Evolutionary conservation across 768 basidiomycete species (phyloP), one percentile per base, ranked within the genome.

Genomic region (Rhodosporidiobolus odoratus): DNA sequence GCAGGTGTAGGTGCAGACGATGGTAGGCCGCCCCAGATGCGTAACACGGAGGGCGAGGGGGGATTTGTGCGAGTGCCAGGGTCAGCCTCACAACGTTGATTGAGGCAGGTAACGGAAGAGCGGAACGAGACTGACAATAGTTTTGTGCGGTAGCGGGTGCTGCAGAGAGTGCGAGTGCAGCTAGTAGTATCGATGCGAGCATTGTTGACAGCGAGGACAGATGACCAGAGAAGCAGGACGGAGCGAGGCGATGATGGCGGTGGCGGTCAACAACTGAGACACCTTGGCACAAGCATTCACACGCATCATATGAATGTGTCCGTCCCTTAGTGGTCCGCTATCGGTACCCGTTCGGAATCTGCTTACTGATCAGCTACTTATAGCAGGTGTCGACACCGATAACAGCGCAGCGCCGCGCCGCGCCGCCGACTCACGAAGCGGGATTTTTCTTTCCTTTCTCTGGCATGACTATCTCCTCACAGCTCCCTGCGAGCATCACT

Each of bases 111-210:
- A n/a, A n/a, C 1, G 50, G 12, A 27, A 32, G 50, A 0, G 61
- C 4, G 48, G 10, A 27, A 30, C 25, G 50, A 27, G 15, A 52
- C 62, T 35, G 10, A 62, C 62, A 62, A 37, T n/a, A 48, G 48
- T 35, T 50, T 52, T 62, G 62, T 25, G 62, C 62, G 27, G 13
- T 37, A 23, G n/a, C 62, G 9, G 62, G 62, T 23, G 62, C 34
- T 13, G 48, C 62, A 53, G 37, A 35, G 58, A 59, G 47, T 62
- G 61, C 62, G 9, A 62, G 62, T 30, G 62, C n/a, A 38, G 48
- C 38, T 12, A 53, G 50, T 6, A 53, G 50, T 4, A 38, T 43
- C 9, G 27, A 12, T 32, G 52, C n/a, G 30, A 53, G 50, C n/a
- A n/a, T 41, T 13, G 25, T 27, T 32, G 16, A 21, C 16, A 16